Base-by-base conservation (phyloP, 306 rosid genomes). In the Cajanus cajan region DNA sequence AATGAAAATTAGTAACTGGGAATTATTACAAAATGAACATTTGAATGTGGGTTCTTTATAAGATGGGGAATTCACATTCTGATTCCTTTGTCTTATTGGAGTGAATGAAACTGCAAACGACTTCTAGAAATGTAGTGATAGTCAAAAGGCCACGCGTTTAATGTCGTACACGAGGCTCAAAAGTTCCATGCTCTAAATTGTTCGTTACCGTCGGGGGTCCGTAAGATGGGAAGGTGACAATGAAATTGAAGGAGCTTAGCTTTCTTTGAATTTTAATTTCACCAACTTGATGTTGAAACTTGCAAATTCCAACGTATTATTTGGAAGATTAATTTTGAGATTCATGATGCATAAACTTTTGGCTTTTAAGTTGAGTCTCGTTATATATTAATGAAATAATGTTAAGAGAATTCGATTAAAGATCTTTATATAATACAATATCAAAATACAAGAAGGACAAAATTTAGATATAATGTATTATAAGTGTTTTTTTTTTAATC, bases 31-130 rank as follows among this genome's bases (percentile, higher is more conserved):
- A 34, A 44, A 33, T 33, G 52, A 79, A 79, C 50, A 64, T 70
- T 21, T 43, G 59, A 54, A 31, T n/a, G 59, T 24, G 19, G 45
- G 45, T 62, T 64, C 39, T 67, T 45, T 74, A 54, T 73, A 54
- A 31, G 3, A 73, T 28, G 40, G 39, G 43, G 55, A 8, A 44
- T 68, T 43, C 48, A 75, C 71, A 61, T 81, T 81, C 80, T 74
- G 54, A 70, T 77, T 82, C 85, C 25, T 71, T 70, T 82, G 78
- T 70, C 50, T 8, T 59, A 4, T 76, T 70, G 40, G 59, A 54
- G 15, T 34, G 71, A 70, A 41, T 16, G 81, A 69, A 51, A 45
- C 59, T 24, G 2, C 71, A 15, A 40, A 74, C 44, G 66, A 74
- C 0, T 75, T 75, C 77, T 57, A 57, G 85, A 68, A 44, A 7